Conservation (phyloP, 176 grass and related monocot species). For the Cenchrus purpureus region DNA sequence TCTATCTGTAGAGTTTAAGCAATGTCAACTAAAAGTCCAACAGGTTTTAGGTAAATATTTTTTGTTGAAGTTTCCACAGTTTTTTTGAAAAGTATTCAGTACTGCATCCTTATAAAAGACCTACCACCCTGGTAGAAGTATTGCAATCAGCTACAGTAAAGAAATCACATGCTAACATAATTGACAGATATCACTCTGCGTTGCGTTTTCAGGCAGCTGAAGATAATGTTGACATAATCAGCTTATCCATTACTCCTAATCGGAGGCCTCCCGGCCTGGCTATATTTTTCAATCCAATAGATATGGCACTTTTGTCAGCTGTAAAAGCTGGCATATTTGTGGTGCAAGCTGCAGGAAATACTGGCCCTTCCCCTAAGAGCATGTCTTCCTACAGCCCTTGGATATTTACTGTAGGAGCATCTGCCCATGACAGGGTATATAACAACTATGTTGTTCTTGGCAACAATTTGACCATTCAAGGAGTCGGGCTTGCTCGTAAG, state of each 20-base stretch:
- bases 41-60: not conserved
- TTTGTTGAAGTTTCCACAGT: not conserved
- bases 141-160: not conserved
- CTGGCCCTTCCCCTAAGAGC: constrained; percentile 88
- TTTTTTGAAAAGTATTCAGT: not conserved
- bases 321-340: constrained; percentile 94
- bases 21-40: not conserved
- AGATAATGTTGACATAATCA: constrained; percentile 95
- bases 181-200: constrained; percentile 9
- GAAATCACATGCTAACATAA: constrained; percentile 7
- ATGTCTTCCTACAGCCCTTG: constrained; percentile 95
- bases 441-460: constrained; percentile 84
- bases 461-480: constrained; percentile 86
- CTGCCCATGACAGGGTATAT: constrained; percentile 93
- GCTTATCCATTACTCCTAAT: constrained; percentile 97
- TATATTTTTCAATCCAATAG: constrained; percentile 99
- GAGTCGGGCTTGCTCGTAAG: constrained; percentile 97
- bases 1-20: constrained; percentile 19
- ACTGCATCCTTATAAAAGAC: not conserved
- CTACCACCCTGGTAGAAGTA: not conserved
- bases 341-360: constrained; percentile 98
- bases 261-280: constrained; percentile 85
- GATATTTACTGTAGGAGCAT: constrained; percentile 98
- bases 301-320: constrained; percentile 90
- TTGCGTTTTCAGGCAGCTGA: constrained; percentile 83